These are phyloP conservation scores for Boletus rubropictus DNA, from an alignment of 768 basidiomycete genomes.

Conservation along the genomic window DNA sequence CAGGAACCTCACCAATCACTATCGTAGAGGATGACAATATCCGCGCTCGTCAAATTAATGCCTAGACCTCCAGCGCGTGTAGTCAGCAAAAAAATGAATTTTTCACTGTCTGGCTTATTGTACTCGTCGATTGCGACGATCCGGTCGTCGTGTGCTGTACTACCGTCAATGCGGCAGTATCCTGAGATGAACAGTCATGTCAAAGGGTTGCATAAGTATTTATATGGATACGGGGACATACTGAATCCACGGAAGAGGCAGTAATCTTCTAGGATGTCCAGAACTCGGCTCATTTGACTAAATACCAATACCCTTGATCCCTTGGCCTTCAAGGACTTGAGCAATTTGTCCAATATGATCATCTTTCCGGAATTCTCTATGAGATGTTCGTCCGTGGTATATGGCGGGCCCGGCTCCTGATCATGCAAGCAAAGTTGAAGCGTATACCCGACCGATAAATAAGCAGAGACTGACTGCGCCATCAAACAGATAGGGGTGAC, in stretches of 20 bases:
- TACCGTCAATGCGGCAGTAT: conserved; percentile 95
- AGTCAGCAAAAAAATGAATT: conserved; percentile 93
- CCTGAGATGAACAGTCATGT: conserved; percentile 39
- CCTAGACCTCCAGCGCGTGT: conserved; percentile 96
- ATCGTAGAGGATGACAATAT: conserved; percentile 93
- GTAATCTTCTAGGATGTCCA: conserved; percentile 95
- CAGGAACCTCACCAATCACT: conserved; percentile 75
- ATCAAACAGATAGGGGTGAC: conserved; percentile 89
- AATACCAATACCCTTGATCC: conserved; percentile 97
- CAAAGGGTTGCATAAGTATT: neutral
- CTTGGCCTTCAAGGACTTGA: conserved; percentile 80
- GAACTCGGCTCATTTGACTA: conserved; percentile 98
- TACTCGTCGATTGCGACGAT: conserved; percentile 96
- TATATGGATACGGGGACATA: conserved; percentile 36
- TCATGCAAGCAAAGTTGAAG: neutral
- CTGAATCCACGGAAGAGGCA: conserved; percentile 87
- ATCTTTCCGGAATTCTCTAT: conserved; percentile 95
- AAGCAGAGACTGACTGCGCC: conserved; percentile 56
- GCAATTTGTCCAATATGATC: conserved; percentile 93
- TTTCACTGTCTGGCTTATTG: conserved; percentile 90
- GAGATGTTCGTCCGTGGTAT: conserved; percentile 96
- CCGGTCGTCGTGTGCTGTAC: conserved; percentile 94
- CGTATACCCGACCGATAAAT: neutral
- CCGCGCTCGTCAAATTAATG: conserved; percentile 93
- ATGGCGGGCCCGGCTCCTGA: conserved; percentile 95